phyloP scores from a whole-genome alignment of 768 basidiomycete genomes.

The Hygrocybe punicea region DNA sequence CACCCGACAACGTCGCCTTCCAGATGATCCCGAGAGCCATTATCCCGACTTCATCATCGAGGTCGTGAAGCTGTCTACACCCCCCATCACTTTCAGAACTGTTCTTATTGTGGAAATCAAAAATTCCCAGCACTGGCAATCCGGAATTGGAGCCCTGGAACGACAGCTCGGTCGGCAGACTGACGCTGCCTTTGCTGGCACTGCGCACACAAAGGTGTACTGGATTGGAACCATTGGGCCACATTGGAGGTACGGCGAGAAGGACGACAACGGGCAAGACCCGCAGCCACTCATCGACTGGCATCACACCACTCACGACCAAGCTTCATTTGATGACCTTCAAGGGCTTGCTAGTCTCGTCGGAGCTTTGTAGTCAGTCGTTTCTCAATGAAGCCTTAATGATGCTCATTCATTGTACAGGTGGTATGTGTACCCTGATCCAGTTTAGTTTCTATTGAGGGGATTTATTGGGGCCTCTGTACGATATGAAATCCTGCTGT shows the following conservation, averaged over 20 bases:
- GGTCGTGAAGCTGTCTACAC: conserved; percentile 14
- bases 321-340: conserved; percentile 6
- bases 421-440: no score
- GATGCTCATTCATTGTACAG: no score
- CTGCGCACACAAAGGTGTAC: conserved; percentile 16
- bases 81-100: conserved; percentile 16
- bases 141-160: conserved; percentile 10
- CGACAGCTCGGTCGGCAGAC: conserved; percentile 12
- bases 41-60: conserved; percentile 19
- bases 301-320: conserved; percentile 19
- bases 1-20: conserved; percentile 9
- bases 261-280: conserved; percentile 15
- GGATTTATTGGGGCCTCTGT: no score
- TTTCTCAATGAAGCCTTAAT: no score
- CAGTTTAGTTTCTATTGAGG: no score
- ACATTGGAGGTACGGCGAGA: conserved; percentile 21
- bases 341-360: not conserved
- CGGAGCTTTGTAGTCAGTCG: no score
- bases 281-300: conserved; percentile 16
- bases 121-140: conserved; percentile 18
- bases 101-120: conserved; percentile 18
- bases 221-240: conserved; percentile 21
- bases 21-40: no score
- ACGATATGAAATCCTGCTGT: no score
- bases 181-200: conserved; percentile 17